A percentile compares a stretch with the other conserved stretches of the same genome.
Conservation (phyloP, 1,139 yeast genomes). For the Blastobotrys serpentis region DNA sequence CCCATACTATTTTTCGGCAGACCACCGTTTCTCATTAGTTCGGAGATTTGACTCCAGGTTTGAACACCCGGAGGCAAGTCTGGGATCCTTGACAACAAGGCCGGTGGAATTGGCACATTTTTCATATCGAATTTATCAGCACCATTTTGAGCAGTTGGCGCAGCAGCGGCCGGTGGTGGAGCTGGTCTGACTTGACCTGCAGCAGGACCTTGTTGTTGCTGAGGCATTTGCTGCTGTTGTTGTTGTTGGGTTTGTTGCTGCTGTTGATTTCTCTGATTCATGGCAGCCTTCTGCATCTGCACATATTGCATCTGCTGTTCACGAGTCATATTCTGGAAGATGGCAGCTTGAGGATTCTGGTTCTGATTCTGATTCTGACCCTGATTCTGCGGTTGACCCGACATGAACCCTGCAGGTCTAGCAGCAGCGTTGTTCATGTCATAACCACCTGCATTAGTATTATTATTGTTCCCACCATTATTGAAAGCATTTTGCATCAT, state of each 20-base stretch:
- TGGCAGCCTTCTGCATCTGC: slow-evolving; percentile 12
- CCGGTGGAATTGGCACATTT: slow-evolving; percentile 73
- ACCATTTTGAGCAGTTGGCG: slow-evolving; percentile 38
- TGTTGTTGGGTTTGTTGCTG: slow-evolving; percentile 29
- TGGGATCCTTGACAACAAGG: slow-evolving; percentile 67
- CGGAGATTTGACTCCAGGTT: slow-evolving; percentile 82
- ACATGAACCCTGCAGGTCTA: not conserved
- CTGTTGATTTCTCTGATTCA: slow-evolving; percentile 18
- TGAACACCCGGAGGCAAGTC: slow-evolving; percentile 76
- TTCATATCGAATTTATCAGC: slow-evolving; percentile 33
- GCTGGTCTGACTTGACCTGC: slow-evolving; percentile 19
- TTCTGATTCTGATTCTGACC: slow-evolving; percentile 10
- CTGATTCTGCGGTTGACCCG: too few relatives aligned
- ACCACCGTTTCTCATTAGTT: slow-evolving; percentile 58
- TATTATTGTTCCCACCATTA: not conserved
- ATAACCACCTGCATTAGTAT: not conserved
- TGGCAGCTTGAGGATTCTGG: slow-evolving; percentile 17
- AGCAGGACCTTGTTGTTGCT: slow-evolving; percentile 22
- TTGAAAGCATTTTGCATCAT: slow-evolving; percentile 6
- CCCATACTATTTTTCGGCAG: slow-evolving; percentile 56
- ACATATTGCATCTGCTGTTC: slow-evolving; percentile 20
- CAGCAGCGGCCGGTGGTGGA: slow-evolving; percentile 43
- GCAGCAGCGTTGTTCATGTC: not conserved
- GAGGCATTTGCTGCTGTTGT: slow-evolving; percentile 27
- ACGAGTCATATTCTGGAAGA: slow-evolving; percentile 24